Evolutionary conservation across 2,329 filamentous ascomycete genomes (phyloP), one percentile per base, ranked within the genome.

Genomic region (Stylonectria norvegica): DNA sequence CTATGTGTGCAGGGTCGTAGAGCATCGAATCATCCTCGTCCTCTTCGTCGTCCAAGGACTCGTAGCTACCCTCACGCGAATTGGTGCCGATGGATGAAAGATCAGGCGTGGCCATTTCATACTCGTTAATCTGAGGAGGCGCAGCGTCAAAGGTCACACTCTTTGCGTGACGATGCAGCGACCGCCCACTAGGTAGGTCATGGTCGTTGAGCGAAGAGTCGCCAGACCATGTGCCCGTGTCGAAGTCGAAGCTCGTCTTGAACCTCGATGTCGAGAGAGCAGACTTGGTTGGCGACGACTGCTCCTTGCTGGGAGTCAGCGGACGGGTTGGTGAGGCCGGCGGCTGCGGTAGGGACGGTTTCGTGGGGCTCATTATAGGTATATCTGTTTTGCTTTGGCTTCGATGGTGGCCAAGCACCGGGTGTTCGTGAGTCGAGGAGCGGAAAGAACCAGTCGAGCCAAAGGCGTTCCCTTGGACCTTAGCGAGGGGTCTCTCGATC

Each of bases 131-230:
- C 61, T 95, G 87, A 17, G 93, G 93, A 16, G 91, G 91, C 2
- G 88, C 89, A 25, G 85, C 86, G 66, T 97, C 89, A 61, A 98
- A 98, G 1, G 91, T 98, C 43, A 98, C 93, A 57, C 90, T 96
- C 73, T 98, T 98, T 34, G 89, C 83, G 66, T 95, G 87, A 38
- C 89, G 85, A 60, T 89, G 85, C 29, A 89, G 73, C 10, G 75
- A 76, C 50, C 79, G 81, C 38, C 85, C 83, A 5, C 78, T 78
- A 23, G 81, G 78, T 12, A 84, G 69, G 36, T 81, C 68, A 30
- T 71, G 71, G 29, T 83, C 78, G 25, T 76, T 71, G 28, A 75
- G 69, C 3, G 75, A 73, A 14, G 78, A 76, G 29, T 86, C 82
- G 4, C 81, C 79, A 14, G 83, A 81, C 78, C 83, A 86, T 16